A percentile compares a stretch with the other conserved stretches of the same genome.
Evolutionary conservation across 495 filamentous ascomycete species (phyloP).

Genomic region (Sphaerosporella brunnea): DNA sequence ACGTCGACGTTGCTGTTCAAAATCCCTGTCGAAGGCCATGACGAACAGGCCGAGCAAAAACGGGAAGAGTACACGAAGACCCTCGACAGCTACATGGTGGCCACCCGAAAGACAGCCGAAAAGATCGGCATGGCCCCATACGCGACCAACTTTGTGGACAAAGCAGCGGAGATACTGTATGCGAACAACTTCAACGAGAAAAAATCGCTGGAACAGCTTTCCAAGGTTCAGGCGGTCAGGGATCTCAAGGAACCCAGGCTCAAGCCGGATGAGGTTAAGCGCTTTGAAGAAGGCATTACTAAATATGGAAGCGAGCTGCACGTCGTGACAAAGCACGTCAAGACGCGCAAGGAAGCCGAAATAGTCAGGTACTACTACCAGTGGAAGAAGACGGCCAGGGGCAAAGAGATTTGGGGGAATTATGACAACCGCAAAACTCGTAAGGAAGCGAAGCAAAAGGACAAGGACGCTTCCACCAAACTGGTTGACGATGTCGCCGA

Average conservation of each 20-base stretch:
- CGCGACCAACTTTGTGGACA: constrained; percentile 72
- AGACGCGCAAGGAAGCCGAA: constrained; percentile 53
- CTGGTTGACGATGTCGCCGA: constrained; percentile 84
- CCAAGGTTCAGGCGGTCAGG: constrained; percentile 46
- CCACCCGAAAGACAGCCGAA: constrained; percentile 5
- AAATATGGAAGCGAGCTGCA: constrained; percentile 86
- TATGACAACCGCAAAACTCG: constrained; percentile 74
- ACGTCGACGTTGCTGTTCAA: constrained; percentile 43
- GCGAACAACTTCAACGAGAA: constrained; percentile 50
- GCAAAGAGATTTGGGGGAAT: constrained; percentile 73
- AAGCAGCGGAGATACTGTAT: constrained; percentile 58
- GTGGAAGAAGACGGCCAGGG: constrained; percentile 89
- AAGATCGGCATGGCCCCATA: constrained; percentile 30
- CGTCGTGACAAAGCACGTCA: constrained; percentile 66
- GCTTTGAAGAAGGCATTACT: constrained; percentile 79
- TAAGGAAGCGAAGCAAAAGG: constrained; percentile 53
- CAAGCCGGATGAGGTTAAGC: constrained; percentile 57
- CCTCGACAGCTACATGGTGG: constrained; percentile 17
- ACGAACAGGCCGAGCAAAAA: constrained; percentile 6
- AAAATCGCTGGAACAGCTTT: constrained; percentile 54
- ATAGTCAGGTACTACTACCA: constrained; percentile 90
- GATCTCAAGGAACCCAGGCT: constrained; percentile 76
- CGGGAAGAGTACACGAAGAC: constrained; percentile 9
- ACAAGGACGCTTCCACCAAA: constrained; percentile 48
- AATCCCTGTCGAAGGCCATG: constrained; percentile 31